Evolutionary conservation across 805 yeast species (phyloP).

Genomic region (Candida sithepensis): DNA sequence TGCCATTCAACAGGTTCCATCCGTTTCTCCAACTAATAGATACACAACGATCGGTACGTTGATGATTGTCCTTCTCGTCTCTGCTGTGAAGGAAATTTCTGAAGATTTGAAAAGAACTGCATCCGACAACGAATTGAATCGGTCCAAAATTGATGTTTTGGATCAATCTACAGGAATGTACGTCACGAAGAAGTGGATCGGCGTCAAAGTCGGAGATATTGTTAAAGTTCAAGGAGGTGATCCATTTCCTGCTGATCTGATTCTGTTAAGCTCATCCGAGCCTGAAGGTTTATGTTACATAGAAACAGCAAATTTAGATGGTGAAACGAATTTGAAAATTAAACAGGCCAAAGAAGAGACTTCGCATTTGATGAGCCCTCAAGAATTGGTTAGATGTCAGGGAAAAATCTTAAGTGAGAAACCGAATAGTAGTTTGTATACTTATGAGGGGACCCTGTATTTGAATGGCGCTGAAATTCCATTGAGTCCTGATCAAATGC

Average conservation of each 20-base stretch:
- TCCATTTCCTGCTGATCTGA: slow-evolving; percentile 89
- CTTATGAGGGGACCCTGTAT: slow-evolving; percentile 84
- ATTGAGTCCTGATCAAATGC: slow-evolving; percentile 83
- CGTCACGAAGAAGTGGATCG: slow-evolving; percentile 71
- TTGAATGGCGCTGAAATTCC: slow-evolving; percentile 62
- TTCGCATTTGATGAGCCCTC: slow-evolving; percentile 62
- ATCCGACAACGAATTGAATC: slow-evolving; percentile 85
- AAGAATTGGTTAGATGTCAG: slow-evolving; percentile 46
- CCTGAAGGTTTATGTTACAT: slow-evolving; percentile 98
- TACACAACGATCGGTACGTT: slow-evolving; percentile 94
- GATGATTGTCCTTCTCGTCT: slow-evolving; percentile 76
- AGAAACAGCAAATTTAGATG: slow-evolving; percentile 96
- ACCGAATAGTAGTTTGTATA: slow-evolving; percentile 91
- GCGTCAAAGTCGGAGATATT: slow-evolving; percentile 87
- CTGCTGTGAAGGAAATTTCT: slow-evolving; percentile 85
- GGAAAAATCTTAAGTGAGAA: slow-evolving; percentile 78
- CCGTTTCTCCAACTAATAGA: slow-evolving; percentile 93
- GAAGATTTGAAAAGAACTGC: slow-evolving; percentile 87
- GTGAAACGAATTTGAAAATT: slow-evolving; percentile 94
- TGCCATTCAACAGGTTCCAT: slow-evolving; percentile 93
- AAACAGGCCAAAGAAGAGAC: slow-evolving; percentile 87
- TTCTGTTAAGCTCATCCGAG: slow-evolving; percentile 85
- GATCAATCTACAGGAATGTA: slow-evolving; percentile 59
- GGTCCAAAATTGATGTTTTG: slow-evolving; percentile 65
- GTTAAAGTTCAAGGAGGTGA: slow-evolving; percentile 82